Evolutionary conservation across 345 rosid species (phyloP), one percentile per base, ranked within the genome.

Genomic region (Pugionium cornutum): DNA sequence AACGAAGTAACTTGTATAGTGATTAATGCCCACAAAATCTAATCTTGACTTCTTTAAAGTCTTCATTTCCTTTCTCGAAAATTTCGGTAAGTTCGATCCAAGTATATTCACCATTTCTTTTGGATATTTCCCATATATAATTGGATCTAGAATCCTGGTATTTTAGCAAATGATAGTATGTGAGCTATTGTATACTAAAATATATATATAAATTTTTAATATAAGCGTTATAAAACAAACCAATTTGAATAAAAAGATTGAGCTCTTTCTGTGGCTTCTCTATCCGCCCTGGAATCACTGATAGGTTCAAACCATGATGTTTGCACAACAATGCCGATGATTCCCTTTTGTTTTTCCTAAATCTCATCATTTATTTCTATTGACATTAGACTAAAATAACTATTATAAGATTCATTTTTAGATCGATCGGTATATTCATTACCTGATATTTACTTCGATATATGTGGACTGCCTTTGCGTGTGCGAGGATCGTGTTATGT

Each of bases 1-100:
- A 29, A 72, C 51, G 40, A 79, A 89, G 75, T 66, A 80, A 75
- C 85, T 79, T 4, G 72, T 86, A 39, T 89, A 89, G 54, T 86
- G 85, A 75, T 89, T 89, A 46, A 89, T 56, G 25, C 96, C 88
- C 1, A 84, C 57, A 67, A 89, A 89, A 70, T 89, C 84, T 35
- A 77, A 48, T 45, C 77, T 70, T 6, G 46, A 35, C n/a, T 53
- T 74, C 72, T 73, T 68, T 60, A 86, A 70, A 39, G 36, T 70
- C 53, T 75, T 56, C 32, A 48, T 49, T 11, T 89, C 87, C 5
- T 72, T 11, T 53, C 34, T 66, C 29, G 96, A 74, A 74, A 89
- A 83, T 35, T 5, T 11, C 0, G 96, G 96, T 45, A 89, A 61
- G 27, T 47, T 33, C 2, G 76, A 55, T 46, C 87, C 88, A 26